These are phyloP conservation scores for Reticulascus tulasneorum DNA, from an alignment of 2,329 filamentous ascomycete genomes.

Conservation along the genomic window DNA sequence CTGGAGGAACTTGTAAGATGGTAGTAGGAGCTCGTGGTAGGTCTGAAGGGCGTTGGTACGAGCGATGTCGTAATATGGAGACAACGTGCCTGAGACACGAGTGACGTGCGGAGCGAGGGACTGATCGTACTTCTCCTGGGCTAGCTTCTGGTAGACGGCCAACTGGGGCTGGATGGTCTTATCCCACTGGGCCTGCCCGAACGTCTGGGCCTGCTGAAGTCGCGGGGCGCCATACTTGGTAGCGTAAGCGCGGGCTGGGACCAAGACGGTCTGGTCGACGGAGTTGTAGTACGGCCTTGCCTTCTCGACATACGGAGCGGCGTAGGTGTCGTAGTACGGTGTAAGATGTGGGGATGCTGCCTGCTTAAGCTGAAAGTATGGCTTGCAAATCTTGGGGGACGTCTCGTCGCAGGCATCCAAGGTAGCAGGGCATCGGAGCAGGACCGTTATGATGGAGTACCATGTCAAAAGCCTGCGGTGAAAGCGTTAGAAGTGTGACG, in stretches of 20 bases:
- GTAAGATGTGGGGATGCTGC: conserved; percentile 67
- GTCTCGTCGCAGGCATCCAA: conserved; percentile 62
- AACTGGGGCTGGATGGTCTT: conserved; percentile 73
- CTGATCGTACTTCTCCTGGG: conserved; percentile 63
- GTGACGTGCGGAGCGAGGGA: conserved; percentile 71
- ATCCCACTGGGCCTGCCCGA: conserved; percentile 71
- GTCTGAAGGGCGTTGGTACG: conserved; percentile 61
- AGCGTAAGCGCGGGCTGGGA: conserved; percentile 63
- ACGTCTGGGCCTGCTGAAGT: conserved; percentile 62
- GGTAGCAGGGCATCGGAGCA: conserved; percentile 77
- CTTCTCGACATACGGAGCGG: conserved; percentile 74
- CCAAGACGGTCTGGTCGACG: conserved; percentile 60
- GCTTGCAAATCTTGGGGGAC: conserved; percentile 76
- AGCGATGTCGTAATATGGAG: conserved; percentile 70
- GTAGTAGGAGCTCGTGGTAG: conserved; percentile 70
- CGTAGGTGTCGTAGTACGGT: conserved; percentile 83
- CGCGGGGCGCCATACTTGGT: conserved; percentile 73
- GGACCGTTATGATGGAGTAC: conserved; percentile 76
- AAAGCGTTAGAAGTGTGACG: conserved; percentile 1
- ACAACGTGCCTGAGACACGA: conserved; percentile 50
- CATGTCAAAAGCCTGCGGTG: conserved; percentile 67
- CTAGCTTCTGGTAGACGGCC: conserved; percentile 57
- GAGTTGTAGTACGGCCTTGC: conserved; percentile 71
- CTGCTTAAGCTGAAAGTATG: conserved; percentile 67
- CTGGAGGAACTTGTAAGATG: conserved; percentile 67